A percentile compares a stretch with the other conserved stretches of the same genome.
These are phyloP conservation scores for Trypanosoma rangeli DNA, from an alignment of 208 protist genomes.

Conservation along the genomic window DNA sequence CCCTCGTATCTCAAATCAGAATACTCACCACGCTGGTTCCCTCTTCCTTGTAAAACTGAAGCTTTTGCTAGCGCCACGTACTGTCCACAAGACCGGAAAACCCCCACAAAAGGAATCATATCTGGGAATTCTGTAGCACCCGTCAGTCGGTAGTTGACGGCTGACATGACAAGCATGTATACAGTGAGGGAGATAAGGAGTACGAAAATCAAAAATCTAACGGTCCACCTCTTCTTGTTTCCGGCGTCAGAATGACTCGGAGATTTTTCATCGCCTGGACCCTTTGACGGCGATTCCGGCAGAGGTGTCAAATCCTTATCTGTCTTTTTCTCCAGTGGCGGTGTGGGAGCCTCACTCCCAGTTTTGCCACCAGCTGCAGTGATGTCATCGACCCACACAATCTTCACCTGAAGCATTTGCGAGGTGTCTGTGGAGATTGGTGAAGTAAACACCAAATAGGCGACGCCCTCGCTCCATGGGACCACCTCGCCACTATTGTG, in stretches of 20 bases:
- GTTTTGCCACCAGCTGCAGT: not conserved
- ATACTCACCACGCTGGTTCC: conserved; percentile 24
- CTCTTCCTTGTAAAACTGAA: not conserved
- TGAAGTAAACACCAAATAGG: conserved; percentile 22
- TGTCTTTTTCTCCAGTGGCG: not conserved
- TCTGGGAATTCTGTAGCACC: conserved; percentile 67
- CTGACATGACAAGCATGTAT: conserved; percentile 48
- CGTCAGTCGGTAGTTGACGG: conserved; percentile 60
- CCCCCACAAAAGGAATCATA: conserved; percentile 62
- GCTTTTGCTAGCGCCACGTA: conserved; percentile 16
- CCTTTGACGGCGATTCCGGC: conserved; percentile 19
- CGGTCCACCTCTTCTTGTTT: conserved; percentile 11
- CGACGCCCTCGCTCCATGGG: conserved; percentile 16
- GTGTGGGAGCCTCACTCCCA: not conserved
- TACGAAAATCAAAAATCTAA: conserved; percentile 17
- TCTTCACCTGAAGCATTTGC: conserved; percentile 7
- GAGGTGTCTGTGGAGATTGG: not conserved
- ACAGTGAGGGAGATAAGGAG: conserved; percentile 27
- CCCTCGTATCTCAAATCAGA: conserved; percentile 20
- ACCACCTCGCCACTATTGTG: conserved; percentile 23
- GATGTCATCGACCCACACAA: conserved; percentile 21
- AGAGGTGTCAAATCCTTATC: not conserved
- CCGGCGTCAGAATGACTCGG: not conserved
- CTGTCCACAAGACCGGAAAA: conserved; percentile 31
- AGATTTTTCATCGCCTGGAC: conserved; percentile 1